phyloP scores from a whole-genome alignment of 106 monocot species.

The Allium cepa region DNA sequence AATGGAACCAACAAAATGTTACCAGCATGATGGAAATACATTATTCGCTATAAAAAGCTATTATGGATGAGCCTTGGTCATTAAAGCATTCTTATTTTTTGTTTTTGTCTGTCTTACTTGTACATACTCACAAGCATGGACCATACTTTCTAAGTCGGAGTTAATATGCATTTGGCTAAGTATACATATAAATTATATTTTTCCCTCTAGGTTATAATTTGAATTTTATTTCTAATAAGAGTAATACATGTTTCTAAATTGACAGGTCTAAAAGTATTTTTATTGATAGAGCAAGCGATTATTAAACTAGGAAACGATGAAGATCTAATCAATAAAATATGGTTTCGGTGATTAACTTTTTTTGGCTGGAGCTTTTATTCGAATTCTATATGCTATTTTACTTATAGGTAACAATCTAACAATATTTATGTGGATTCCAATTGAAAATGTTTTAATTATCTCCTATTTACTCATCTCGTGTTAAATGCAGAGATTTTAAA shows the following conservation, averaged over 20 bases:
- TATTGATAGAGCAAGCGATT: constrained; percentile 40
- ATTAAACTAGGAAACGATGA: constrained; percentile 18
- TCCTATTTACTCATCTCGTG: not conserved
- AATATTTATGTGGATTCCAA: no score
- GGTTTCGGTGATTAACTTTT: constrained; percentile 44
- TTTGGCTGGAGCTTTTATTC: constrained; percentile 36
- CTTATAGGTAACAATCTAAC: constrained; percentile 39
- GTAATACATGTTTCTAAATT: not conserved
- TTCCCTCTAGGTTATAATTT: not conserved
- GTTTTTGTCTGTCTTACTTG: constrained; percentile 38
- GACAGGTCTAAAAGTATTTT: constrained; percentile 54
- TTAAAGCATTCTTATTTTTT: constrained; percentile 86
- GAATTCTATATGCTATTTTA: constrained; percentile 69
- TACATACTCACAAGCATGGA: constrained; percentile 91
- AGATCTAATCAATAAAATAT: constrained; percentile 39
- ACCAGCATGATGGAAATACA: constrained; percentile 80
- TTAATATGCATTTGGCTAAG: constrained; percentile 67
- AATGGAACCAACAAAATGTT: constrained; percentile 64
- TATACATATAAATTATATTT: not conserved
- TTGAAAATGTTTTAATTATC: no score
- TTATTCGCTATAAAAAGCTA: constrained; percentile 61
- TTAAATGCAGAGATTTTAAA: constrained; percentile 53
- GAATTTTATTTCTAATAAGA: not conserved
- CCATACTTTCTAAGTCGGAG: constrained; percentile 63
- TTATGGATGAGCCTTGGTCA: constrained; percentile 74